These are phyloP conservation scores for Saturnispora quitensis DNA, from an alignment of 805 yeast species.

Conservation along the genomic window DNA sequence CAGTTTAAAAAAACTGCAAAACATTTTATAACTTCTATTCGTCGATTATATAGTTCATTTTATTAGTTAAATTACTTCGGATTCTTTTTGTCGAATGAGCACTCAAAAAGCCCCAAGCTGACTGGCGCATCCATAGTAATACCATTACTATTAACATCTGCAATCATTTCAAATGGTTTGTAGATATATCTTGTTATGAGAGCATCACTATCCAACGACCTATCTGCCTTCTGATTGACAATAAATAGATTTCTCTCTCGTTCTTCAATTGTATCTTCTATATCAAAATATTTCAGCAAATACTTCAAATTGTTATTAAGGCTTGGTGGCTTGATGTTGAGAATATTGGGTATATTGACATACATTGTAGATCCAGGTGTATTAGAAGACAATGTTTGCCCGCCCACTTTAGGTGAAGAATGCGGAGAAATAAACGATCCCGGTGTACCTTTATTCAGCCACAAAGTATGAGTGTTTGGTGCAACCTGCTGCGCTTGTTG, in stretches of 20 bases:
- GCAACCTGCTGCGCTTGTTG: slow-evolving; percentile 12
- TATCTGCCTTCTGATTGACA: slow-evolving; percentile 18
- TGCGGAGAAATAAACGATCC: slow-evolving; percentile 18
- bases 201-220: slow-evolving; percentile 8
- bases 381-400: neutral
- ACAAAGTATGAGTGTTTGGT: slow-evolving; percentile 14
- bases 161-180: slow-evolving; percentile 49
- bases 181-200: slow-evolving; percentile 30
- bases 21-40: neutral
- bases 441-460: slow-evolving; percentile 19
- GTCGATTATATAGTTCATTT: neutral
- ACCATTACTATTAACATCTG: slow-evolving; percentile 42
- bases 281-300: slow-evolving; percentile 18
- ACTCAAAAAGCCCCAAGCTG: slow-evolving; percentile 45
- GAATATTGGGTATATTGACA: slow-evolving; percentile 13
- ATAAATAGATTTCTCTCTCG: slow-evolving; percentile 14
- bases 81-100: slow-evolving; percentile 38
- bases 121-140: slow-evolving; percentile 46
- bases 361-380: slow-evolving; percentile 4
- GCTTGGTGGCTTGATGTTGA: slow-evolving; percentile 27
- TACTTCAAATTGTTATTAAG: slow-evolving; percentile 25
- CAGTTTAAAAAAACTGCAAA: neutral
- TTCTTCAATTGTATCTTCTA: slow-evolving; percentile 21
- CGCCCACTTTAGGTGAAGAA: neutral
- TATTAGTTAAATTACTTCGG: slow-evolving; percentile 20